A percentile compares a stretch with the other conserved stretches of the same genome.
Evolutionary conservation across 192 early-diverging fungal genomes (phyloP).

Genomic region (Coemansia sp.): DNA sequence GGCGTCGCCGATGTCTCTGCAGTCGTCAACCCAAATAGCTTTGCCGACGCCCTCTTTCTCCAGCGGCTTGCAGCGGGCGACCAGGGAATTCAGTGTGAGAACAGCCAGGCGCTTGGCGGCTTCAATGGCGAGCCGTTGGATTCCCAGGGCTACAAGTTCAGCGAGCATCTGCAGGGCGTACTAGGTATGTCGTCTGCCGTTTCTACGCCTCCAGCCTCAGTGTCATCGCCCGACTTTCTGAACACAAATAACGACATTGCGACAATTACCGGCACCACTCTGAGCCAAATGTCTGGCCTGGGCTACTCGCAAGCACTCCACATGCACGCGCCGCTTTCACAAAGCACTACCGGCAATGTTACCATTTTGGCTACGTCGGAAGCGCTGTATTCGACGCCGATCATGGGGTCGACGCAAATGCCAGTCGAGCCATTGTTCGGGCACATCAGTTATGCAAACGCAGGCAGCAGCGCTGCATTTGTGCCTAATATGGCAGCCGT

Average conservation of each 20-base stretch:
- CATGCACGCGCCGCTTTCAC: constrained; percentile 11
- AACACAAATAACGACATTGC: constrained; percentile 5
- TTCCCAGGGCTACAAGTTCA: constrained; percentile 9
- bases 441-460: constrained; percentile 24
- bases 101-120: background rate
- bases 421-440: constrained; percentile 38
- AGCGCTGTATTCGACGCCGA: constrained; percentile 22
- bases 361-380: constrained; percentile 2
- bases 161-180: constrained; percentile 7
- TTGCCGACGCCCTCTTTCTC: background rate
- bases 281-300: constrained; percentile 7
- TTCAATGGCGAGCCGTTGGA: constrained; percentile 1
- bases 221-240: constrained; percentile 13
- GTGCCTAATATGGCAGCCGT: constrained; percentile 17
- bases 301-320: constrained; percentile 6
- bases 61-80: background rate
- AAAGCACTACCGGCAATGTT: background rate
- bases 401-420: constrained; percentile 27
- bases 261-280: background rate
- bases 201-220: constrained; percentile 8
- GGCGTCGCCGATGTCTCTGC: no score
- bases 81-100: background rate
- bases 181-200: constrained; percentile 8
- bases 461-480: constrained; percentile 19
- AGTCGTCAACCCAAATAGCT: background rate